Evolutionary conservation across 2,329 filamentous ascomycete genomes (phyloP), one percentile per base, ranked within the genome.

Genomic region (Cryphonectria radicalis): DNA sequence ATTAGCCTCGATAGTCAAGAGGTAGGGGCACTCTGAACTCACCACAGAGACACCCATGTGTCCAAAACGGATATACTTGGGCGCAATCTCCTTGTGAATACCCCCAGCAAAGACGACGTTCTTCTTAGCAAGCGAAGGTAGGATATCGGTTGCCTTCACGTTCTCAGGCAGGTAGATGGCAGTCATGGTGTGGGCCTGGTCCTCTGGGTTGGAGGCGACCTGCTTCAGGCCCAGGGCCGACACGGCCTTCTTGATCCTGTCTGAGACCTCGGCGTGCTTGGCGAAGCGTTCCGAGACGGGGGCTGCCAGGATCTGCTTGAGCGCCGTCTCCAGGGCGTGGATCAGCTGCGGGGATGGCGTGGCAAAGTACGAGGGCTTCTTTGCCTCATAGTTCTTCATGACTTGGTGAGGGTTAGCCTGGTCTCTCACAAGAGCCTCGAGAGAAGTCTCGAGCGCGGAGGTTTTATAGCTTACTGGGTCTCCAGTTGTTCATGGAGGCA

Each of bases 301-400:
- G 70, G 88, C 87, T n/a, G 91, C 87, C 66, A 97, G 88, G 78
- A 98, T 96, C 81, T 97, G 94, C 70, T 86, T 91, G 40, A 99
- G 87, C 2, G 94, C 89, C 11, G 95, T 97, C 87, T 99, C 92
- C 50, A 99, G 89, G 64, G 96, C 96, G 82, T 93, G 95, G 76
- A 99, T 87, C 66, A 99, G 89, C 83, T 99, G 96, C 19, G 96
- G 96, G 5, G 95, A 94, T 0, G 96, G 96, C 1, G 96, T 99
- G 53, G 96, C 96, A 79, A 99, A 99, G 86, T 99, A 99, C 2
- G 94, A 97, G 53, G 96, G 90, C 85, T 98, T 99, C 86, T 95
- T 94, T 74, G 94, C 93, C 85, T 99, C 96, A 83, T 99, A 99
- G 84, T 98, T 98, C 84, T 96, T 91, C 95, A 99, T 98, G 82